phyloP scores from a whole-genome alignment of 1,284 basidiomycete genomes.

The Moesziomyces antarcticus region DNA sequence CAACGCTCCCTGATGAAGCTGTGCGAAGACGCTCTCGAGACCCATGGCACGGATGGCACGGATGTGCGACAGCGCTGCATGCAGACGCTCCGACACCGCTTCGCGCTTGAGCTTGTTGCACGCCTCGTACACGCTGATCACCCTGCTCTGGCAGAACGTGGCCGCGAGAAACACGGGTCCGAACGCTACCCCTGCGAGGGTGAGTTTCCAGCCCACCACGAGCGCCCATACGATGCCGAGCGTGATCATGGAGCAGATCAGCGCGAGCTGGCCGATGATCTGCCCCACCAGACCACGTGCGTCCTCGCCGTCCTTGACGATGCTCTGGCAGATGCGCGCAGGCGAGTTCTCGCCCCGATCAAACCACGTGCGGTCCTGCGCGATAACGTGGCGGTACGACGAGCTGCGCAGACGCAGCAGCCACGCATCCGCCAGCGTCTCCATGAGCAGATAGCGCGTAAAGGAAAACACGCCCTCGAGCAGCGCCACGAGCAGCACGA shows the following conservation, averaged over 20 bases:
- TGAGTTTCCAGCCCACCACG: constrained; percentile 88
- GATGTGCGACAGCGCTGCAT: constrained; percentile 86
- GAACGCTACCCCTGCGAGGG: constrained; percentile 86
- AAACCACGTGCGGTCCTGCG: constrained; percentile 91
- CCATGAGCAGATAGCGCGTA: constrained; percentile 71
- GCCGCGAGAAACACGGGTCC: constrained; percentile 83
- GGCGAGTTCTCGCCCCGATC: constrained; percentile 77
- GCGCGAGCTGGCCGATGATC: constrained; percentile 76
- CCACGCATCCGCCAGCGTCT: constrained; percentile 81
- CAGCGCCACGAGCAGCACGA: constrained; percentile 77
- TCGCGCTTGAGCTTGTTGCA: constrained; percentile 86
- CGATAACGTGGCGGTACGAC: constrained; percentile 76
- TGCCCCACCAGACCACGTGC: constrained; percentile 81
- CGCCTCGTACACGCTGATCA: constrained; percentile 79
- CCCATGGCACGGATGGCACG: constrained; percentile 89
- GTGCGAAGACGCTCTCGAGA: constrained; percentile 80
- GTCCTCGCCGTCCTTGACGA: constrained; percentile 93
- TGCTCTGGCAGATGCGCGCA: constrained; percentile 76
- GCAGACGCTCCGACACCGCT: constrained; percentile 84
- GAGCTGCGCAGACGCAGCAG: constrained; percentile 75
- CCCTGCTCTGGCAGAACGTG: constrained; percentile 78
- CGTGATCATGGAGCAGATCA: constrained; percentile 82
- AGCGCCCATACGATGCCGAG: constrained; percentile 90
- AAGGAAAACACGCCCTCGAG: constrained; percentile 81
- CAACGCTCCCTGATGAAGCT: constrained; percentile 76